These are phyloP conservation scores for Capsicum chinense DNA, from an alignment of 257 asterid genomes.

Conservation along the genomic window DNA sequence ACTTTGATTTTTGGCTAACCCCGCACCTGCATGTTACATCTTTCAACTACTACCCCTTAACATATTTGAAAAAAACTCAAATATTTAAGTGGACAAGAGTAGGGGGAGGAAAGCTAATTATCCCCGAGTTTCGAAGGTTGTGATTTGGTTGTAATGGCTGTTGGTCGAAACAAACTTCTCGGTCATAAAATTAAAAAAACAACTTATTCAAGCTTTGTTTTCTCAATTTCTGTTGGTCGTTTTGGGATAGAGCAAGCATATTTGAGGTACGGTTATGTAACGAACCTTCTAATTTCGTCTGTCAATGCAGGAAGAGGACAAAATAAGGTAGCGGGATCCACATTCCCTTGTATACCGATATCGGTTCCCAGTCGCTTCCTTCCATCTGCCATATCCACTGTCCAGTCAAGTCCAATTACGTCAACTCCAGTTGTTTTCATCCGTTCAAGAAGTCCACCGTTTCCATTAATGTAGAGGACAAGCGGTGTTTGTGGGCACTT, in stretches of 20 bases:
- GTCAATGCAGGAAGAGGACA: slow-evolving; percentile 80
- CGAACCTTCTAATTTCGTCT: slow-evolving; percentile 73
- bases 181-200: too few relatives aligned
- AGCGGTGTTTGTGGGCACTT: slow-evolving; percentile 88
- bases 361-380: slow-evolving; percentile 55
- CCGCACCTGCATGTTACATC: too few relatives aligned
- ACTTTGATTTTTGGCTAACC: too few relatives aligned
- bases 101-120: too few relatives aligned
- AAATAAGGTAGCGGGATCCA: slow-evolving; percentile 84
- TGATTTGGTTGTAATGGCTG: too few relatives aligned
- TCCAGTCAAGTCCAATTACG: slow-evolving; percentile 97
- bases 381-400: slow-evolving; percentile 93
- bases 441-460: slow-evolving; percentile 90
- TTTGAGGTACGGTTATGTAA: neutral
- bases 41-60: too few relatives aligned
- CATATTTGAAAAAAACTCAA: too few relatives aligned
- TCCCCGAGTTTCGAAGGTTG: too few relatives aligned
- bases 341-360: slow-evolving; percentile 85
- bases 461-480: slow-evolving; percentile 91
- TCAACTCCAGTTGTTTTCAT: slow-evolving; percentile 95
- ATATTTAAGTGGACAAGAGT: too few relatives aligned
- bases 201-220: neutral
- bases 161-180: too few relatives aligned
- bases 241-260: too few relatives aligned
- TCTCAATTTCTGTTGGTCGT: too few relatives aligned